Base-by-base conservation (phyloP, 306 rosid genomes). In the Cucurbita pepo region DNA sequence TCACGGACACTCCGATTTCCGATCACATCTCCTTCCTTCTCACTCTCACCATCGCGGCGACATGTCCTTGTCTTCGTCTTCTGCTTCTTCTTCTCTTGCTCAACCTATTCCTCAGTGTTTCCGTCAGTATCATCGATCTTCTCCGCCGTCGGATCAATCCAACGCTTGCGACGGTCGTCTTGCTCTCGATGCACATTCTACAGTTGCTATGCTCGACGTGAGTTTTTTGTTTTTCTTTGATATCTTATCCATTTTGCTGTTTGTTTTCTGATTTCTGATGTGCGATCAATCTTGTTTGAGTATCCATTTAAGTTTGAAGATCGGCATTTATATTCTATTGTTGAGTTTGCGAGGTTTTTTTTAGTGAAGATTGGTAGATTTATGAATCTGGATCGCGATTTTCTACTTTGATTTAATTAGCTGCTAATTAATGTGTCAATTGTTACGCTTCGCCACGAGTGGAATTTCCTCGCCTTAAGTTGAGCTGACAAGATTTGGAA, bases 1-100 rank as follows among this genome's bases (percentile, higher is more conserved):
- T 0, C 83, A 57, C 70, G 81, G 73, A 7, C 73, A 74, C 36
- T 21, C 83, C 56, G 81, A 60, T n/a, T 76, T 80, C 76, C 80
- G 77, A 50, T 76, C 76, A 50, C 84, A 76, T 22, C 85, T 61
- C 5, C 81, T 60, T 2, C 78, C 43, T 19, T 69, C 83, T 19
- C 86, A 73, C 40, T 75, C 81, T 51, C 83, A 45, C 8, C 21
- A 57, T 41, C 81, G 72, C 40, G 5, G 53, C 53, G 53, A 48
- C 53, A 48, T 48, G 14, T 8, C 63, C 61, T 56, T 71, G 7
- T 4, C 71, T 13, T 36, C 64, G 43, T 36, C 76, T 37, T 47
- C 34, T 30, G 34, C 34, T 30, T 50, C 63, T 71, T 34, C 75
- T 25, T 48, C 47, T 44, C 54, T 71, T 25, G 38, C 79, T 40